Evolutionary conservation across 1,284 basidiomycete species (phyloP), one percentile per base, ranked within the genome.

Genomic region (Ceratobasidium papillatum): DNA sequence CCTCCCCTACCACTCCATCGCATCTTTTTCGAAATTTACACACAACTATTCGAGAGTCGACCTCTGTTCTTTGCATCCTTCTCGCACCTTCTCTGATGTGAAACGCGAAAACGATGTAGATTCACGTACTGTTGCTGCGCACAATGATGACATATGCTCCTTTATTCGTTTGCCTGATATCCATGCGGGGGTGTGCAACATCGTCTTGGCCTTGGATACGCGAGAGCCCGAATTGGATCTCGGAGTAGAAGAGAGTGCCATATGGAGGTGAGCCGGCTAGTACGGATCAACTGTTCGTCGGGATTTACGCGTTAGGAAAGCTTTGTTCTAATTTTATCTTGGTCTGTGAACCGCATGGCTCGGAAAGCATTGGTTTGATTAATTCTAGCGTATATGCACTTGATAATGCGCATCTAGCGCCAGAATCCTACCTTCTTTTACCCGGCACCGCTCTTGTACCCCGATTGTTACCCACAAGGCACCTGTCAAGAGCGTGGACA

Each of bases 1-100:
- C 51, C 51, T 52, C 19, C 25, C 7, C 51, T 52, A 52, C 51
- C 51, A 27, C 51, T 30, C 25, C 14, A 52, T 30, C 22, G 27
- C 51, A 52, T 52, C 51, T 56, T 34, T 34, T 59, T 41, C n/a
- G 36, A n/a, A 59, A 22, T 22, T 30, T 59, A 25, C 56, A 47
- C 41, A 45, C 61, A 63, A 25, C 22, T n/a, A 66, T 4, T 7
- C 47, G 32, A 47, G 65, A 68, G 65, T 68, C 65, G 65, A 68
- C 17, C 65, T 68, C 65, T 59, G 38, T 36, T 54, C 43, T 56
- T 11, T 63, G 12, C 61, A 36, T 25, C 61, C 27, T 59, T 59
- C 32, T 59, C 56, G 36, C 56, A 17, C 36, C 30, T 51, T 51
- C 22, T 30, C 7, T 14, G 47, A 49, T 52, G 51, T 52, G 27